Evolutionary conservation across 306 rosid genomes (phyloP).

Genomic region (Gillenia trifoliata): DNA sequence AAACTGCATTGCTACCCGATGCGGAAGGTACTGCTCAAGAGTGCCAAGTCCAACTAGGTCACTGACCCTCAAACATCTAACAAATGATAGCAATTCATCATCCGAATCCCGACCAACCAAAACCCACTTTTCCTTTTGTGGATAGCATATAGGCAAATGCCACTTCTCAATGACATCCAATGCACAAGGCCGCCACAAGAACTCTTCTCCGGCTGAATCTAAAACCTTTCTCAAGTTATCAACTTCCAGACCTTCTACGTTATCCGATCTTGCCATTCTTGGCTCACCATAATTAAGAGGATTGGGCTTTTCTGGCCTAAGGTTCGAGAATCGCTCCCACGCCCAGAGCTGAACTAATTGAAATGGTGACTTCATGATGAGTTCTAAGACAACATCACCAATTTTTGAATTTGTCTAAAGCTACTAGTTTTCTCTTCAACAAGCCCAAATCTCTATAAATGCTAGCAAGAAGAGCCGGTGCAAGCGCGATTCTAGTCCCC

Average conservation of each 20-base stretch:
- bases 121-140: too few relatives aligned
- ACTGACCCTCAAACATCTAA: too few relatives aligned
- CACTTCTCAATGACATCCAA: too few relatives aligned
- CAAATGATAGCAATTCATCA: too few relatives aligned
- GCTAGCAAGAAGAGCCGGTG: constrained; percentile 48
- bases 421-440: constrained; percentile 26
- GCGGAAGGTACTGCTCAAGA: too few relatives aligned
- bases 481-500: constrained; percentile 43
- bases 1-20: too few relatives aligned
- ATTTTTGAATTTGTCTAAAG: background rate
- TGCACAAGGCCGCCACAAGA: constrained; percentile 49
- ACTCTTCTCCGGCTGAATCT: constrained; percentile 25
- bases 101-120: too few relatives aligned
- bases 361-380: constrained; percentile 41
- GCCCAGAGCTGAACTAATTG: constrained; percentile 56
- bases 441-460: constrained; percentile 41
- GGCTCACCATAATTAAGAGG: constrained; percentile 6
- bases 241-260: constrained; percentile 11
- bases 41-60: too few relatives aligned
- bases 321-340: constrained; percentile 49
- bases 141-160: too few relatives aligned
- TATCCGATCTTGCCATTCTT: constrained; percentile 34
- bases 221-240: constrained; percentile 28
- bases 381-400: background rate
- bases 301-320: constrained; percentile 33